Base-by-base conservation (phyloP, 305 asterid genomes). In the Fraxinus sp. region DNA sequence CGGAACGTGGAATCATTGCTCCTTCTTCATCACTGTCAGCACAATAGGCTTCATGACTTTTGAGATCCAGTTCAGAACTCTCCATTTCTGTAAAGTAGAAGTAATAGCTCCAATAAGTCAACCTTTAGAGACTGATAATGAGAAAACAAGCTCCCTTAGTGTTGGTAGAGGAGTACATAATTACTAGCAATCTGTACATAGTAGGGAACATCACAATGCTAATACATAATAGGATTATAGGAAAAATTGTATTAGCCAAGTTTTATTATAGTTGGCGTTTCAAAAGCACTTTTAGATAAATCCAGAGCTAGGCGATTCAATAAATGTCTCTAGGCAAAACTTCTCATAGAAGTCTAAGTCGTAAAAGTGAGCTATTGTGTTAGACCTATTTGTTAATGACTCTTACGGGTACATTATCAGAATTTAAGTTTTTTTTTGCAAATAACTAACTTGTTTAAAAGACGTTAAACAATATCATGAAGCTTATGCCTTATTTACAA, bases 11-110 rank as follows among this genome's bases (percentile, higher is more conserved):
- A 49, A 83, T 80, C 62, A 86, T 80, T 18, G 84, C 83, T 78
- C 88, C 90, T 44, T 90, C 94, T 72, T 87, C 92, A 20, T 90
- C 91, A 75, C 90, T 87, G 37, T 89, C 91, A 78, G 86, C 88
- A 70, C 85, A 86, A 22, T 78, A 74, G 5, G 84, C 86, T 83
- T 86, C 88, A 13, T 72, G 85, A 22, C 62, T 83, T 81, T 84
- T 88, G 41, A 84, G 80, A 57, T 85, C 88, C 3, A 84, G 83
- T 76, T 86, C 86, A 32, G 89, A 78, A 78, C 62, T 86, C 79
- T 88, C 90, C 92, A 89, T 89, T 78, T 85, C 84, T 88, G 80
- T 33, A 20, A 81, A 55, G 73, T 81, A 70, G 46, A 80, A 71
- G 78, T 28, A 80, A 82, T 79, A 74, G 41, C 55, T 57, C 30